Percentiles rank a stretch among this genome's conserved stretches.
These are phyloP conservation scores for Alternaria alternata DNA, from an alignment of 2,329 filamentous ascomycete species.

Conservation along the genomic window DNA sequence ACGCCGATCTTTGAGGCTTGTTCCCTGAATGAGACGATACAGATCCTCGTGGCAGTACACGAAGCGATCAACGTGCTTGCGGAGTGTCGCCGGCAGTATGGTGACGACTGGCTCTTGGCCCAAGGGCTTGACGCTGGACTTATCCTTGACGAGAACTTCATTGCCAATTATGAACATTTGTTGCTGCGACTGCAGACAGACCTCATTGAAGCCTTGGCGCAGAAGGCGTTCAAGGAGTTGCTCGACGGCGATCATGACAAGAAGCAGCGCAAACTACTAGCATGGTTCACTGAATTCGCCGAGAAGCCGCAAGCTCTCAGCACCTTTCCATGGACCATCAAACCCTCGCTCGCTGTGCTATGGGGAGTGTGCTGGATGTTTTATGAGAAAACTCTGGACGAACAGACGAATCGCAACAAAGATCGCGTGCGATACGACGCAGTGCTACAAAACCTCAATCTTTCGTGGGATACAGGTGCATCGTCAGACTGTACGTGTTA, in stretches of 20 bases:
- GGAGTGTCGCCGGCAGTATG: constrained; percentile 35
- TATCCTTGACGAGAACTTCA: constrained; percentile 46
- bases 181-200: constrained; percentile 50
- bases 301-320: constrained; percentile 50
- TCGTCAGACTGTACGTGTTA: constrained; percentile 48
- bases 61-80: constrained; percentile 44
- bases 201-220: constrained; percentile 42
- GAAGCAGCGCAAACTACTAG: constrained; percentile 43
- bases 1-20: constrained; percentile 38
- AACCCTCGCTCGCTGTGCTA: constrained; percentile 53
- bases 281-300: constrained; percentile 54
- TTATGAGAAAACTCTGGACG: constrained; percentile 30
- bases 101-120: constrained; percentile 43
- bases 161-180: constrained; percentile 56
- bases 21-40: constrained; percentile 40
- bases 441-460: constrained; percentile 39
- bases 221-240: constrained; percentile 41
- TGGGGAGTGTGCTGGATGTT: constrained; percentile 57
- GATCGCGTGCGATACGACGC: constrained; percentile 31
- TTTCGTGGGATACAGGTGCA: constrained; percentile 38
- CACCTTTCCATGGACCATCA: constrained; percentile 57
- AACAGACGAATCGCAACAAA: constrained; percentile 14
- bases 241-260: constrained; percentile 43
- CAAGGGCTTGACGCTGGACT: constrained; percentile 42
- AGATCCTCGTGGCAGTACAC: constrained; percentile 39